These are phyloP conservation scores for Didymella exigua DNA, from an alignment of 2,329 filamentous ascomycete species.

Conservation along the genomic window DNA sequence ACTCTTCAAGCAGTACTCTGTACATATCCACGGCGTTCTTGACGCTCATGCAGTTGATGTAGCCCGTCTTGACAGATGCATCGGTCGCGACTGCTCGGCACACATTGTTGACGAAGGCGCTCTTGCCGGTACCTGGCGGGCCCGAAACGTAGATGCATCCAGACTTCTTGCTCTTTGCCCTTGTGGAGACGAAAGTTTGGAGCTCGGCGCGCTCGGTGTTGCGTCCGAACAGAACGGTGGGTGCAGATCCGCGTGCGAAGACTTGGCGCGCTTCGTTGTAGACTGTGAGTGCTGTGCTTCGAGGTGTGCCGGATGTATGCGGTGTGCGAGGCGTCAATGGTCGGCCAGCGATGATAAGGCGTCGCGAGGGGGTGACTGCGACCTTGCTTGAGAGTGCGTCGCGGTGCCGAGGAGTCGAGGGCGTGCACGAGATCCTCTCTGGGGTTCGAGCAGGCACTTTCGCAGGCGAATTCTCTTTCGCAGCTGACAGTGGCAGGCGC, in stretches of 20 bases:
- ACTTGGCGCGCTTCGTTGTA: constrained; percentile 88
- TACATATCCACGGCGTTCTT: constrained; percentile 88
- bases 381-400: constrained; percentile 74
- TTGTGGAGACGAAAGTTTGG: constrained; percentile 69
- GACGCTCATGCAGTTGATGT: constrained; percentile 97
- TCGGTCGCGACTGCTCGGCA: constrained; percentile 64
- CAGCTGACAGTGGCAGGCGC: constrained; percentile 52
- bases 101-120: constrained; percentile 85
- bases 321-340: constrained; percentile 79
- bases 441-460: constrained; percentile 58
- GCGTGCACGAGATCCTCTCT: constrained; percentile 55
- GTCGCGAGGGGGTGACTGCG: constrained; percentile 81
- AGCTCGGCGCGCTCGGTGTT: constrained; percentile 72
- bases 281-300: constrained; percentile 69
- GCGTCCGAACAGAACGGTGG: constrained; percentile 77
- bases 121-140: constrained; percentile 95
- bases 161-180: constrained; percentile 64
- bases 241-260: constrained; percentile 79
- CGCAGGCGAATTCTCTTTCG: constrained; percentile 55
- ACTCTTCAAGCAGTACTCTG: constrained; percentile 72
- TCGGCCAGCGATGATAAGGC: constrained; percentile 77
- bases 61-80: constrained; percentile 67
- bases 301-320: constrained; percentile 73
- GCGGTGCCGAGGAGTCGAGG: constrained; percentile 76
- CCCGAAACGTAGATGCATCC: constrained; percentile 95